phyloP scores from a whole-genome alignment of 352 stramenopile species.

The Globisporangium nunn region DNA sequence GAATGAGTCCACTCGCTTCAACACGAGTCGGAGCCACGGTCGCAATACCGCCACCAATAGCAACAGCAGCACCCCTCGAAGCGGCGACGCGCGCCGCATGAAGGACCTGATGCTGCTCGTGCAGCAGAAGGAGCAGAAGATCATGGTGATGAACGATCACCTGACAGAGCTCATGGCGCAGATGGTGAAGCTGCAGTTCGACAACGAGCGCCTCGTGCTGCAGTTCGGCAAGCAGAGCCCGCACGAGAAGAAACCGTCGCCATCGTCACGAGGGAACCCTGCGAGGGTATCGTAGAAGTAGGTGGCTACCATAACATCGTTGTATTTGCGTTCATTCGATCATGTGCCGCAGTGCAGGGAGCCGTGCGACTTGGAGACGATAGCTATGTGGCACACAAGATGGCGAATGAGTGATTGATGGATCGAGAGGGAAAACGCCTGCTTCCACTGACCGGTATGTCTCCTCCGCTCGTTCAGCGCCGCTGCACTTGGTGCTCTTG shows the following conservation, averaged over 20 bases:
- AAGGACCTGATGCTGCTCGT: conserved; percentile 41
- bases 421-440: neutral
- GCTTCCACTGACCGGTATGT: neutral
- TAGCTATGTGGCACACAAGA: too few species aligned
- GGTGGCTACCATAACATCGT: neutral
- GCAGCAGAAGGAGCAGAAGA: conserved; percentile 67
- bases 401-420: too few species aligned
- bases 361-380: too few species aligned
- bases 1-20: conserved; percentile 9
- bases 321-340: neutral
- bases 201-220: conserved; percentile 54
- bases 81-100: conserved; percentile 29
- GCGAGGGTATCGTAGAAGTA: conserved; percentile 2
- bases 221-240: conserved; percentile 25
- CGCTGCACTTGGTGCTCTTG: too few species aligned
- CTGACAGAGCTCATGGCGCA: conserved; percentile 79
- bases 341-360: too few species aligned
- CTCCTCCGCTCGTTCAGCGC: too few species aligned
- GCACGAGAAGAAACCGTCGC: conserved; percentile 1
- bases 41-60: neutral
- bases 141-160: conserved; percentile 81
- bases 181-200: conserved; percentile 64
- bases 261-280: neutral
- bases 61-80: conserved; percentile 10
- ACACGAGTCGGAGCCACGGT: conserved; percentile 6